These are phyloP conservation scores for Parathielavia appendiculata DNA, from an alignment of 495 filamentous ascomycete genomes.

Conservation along the genomic window DNA sequence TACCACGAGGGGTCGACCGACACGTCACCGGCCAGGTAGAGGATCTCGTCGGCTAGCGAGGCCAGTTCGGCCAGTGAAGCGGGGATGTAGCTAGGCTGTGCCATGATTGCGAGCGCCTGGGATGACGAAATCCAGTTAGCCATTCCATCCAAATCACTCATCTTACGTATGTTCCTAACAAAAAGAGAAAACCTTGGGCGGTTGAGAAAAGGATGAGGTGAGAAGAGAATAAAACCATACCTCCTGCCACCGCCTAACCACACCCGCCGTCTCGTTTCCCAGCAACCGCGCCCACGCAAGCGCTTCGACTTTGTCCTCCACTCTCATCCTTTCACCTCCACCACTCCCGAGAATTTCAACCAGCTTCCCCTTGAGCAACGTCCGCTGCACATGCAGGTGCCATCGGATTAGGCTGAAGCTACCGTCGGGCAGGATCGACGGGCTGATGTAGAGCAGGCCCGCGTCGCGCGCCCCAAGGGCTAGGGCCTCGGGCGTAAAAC, in stretches of 20 bases:
- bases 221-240: conserved; percentile 39
- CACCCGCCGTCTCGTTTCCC: conserved; percentile 57
- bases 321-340: conserved; percentile 31
- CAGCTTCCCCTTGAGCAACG: conserved; percentile 35
- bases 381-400: conserved; percentile 64
- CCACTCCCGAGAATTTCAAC: conserved; percentile 24
- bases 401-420: conserved; percentile 79
- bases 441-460: conserved; percentile 79
- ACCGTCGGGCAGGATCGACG: conserved; percentile 72
- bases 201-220: not conserved
- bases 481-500: conserved; percentile 70
- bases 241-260: conserved; percentile 78
- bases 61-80: conserved; percentile 74
- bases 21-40: conserved; percentile 73
- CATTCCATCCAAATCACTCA: no score
- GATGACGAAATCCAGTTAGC: not conserved
- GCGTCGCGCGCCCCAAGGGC: conserved; percentile 72
- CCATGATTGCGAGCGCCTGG: conserved; percentile 85
- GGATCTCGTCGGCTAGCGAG: conserved; percentile 79
- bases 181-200: not conserved
- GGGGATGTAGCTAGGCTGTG: conserved; percentile 68
- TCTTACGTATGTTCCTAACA: no score
- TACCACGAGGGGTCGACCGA: conserved; percentile 87
- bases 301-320: conserved; percentile 52
- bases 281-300: conserved; percentile 67